Base-by-base conservation (phyloP, 2,329 filamentous ascomycete genomes). In the Hypoxylon rubiginosum region DNA sequence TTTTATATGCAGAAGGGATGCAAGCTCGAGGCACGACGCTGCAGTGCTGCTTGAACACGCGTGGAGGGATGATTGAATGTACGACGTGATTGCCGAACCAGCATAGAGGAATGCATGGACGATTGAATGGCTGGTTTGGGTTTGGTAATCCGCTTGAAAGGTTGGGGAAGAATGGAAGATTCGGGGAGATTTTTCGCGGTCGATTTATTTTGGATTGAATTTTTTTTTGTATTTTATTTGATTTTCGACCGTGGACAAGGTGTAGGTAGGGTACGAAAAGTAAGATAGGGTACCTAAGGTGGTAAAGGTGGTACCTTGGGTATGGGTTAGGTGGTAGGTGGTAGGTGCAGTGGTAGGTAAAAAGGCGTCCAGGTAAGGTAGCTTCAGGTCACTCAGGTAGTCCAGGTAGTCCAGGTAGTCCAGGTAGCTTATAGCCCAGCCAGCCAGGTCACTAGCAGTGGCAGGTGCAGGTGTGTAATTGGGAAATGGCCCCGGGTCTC, bases 1-100 rank as follows among this genome's bases (percentile, higher is more conserved):
- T 73, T 73, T 74, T 72, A 70, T 72, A 74, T 76, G 73, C 73
- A 74, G 69, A 71, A 62, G 67, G 67, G 67, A 73, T 71, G 72
- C 72, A 75, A 62, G 67, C 63, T 64, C 70, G 67, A 68, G 71
- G 71, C 73, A 71, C 73, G 68, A 73, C 69, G 67, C 71, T 70
- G 68, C 68, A 70, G 68, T 69, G 66, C 66, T 68, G 54, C 68
- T 67, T 53, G 61, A 67, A 66, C 63, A 69, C 68, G 68, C 68
- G 68, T 69, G 66, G 66, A 67, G 61, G 68, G 61, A 57, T 65
- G 62, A 59, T 69, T 68, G 66, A 69, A 67, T 68, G 68, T 70
- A 59, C 68, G 54, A 70, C 68, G 66, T 68, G 68, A 68, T 68
- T 70, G 68, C 68, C 68, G 68, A 70, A 62, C 68, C 66, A 69